These are phyloP conservation scores for Nannizzia gypsea DNA, from an alignment of 2,329 filamentous ascomycete species.

Conservation along the genomic window DNA sequence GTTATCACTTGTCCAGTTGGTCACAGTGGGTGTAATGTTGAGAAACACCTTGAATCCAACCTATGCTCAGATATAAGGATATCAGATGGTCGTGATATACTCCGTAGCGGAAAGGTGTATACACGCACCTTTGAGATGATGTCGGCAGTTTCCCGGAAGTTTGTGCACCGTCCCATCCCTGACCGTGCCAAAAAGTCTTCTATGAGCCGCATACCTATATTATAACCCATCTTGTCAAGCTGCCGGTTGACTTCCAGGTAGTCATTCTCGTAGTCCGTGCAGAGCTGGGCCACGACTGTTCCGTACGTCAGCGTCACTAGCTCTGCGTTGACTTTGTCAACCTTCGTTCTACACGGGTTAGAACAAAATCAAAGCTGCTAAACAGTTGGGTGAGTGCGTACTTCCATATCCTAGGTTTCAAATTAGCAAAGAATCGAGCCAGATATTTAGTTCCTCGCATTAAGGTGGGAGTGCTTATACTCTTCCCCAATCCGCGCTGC, in stretches of 20 bases:
- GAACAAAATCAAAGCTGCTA: constrained; percentile 4
- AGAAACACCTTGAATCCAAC: constrained; percentile 99
- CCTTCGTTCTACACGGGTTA: constrained; percentile 56
- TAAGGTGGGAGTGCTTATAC: constrained; percentile 39
- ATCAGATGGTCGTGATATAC: background rate
- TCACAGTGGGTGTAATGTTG: constrained; percentile 85
- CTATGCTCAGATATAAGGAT: constrained; percentile 35
- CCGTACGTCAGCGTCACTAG: constrained; percentile 95
- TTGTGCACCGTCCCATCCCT: constrained; percentile 75
- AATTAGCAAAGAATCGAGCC: background rate
- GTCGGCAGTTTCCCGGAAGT: constrained; percentile 91
- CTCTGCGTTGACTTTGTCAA: constrained; percentile 97
- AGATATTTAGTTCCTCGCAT: background rate
- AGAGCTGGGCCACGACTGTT: constrained; percentile 91
- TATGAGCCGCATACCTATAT: constrained; percentile 88
- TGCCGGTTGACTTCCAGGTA: constrained; percentile 96
- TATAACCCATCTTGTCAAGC: constrained; percentile 98
- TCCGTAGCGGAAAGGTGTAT: background rate
- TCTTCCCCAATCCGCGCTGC: constrained; percentile 62
- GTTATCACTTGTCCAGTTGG: constrained; percentile 91
- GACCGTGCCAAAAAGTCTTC: constrained; percentile 97
- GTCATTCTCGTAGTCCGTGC: constrained; percentile 89
- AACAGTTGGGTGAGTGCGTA: constrained; percentile 43
- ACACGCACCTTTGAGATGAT: constrained; percentile 63
- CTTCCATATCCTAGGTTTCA: constrained; percentile 69